Percentiles rank a stretch among this genome's conserved stretches.
Conservation (phyloP, 495 filamentous ascomycete species). For the Penicillium ochrochloron region DNA sequence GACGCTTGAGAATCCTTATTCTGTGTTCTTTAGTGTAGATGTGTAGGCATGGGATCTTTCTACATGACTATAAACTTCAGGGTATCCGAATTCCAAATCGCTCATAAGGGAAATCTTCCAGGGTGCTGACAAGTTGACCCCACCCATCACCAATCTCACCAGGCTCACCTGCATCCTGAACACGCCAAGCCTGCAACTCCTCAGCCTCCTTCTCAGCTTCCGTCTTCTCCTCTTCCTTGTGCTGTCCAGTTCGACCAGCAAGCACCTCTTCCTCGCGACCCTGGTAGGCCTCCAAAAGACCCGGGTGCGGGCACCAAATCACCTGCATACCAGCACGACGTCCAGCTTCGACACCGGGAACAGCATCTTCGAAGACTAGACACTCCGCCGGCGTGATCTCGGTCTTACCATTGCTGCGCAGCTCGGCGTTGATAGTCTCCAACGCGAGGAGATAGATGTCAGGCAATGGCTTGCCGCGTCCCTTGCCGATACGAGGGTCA, state of each 20-base stretch:
- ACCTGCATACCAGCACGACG: constrained; percentile 94
- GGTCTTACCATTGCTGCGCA: constrained; percentile 61
- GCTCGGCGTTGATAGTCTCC: constrained; percentile 75
- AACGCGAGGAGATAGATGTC: constrained; percentile 94
- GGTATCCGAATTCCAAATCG: constrained; percentile 65
- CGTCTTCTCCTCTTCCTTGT: constrained; percentile 59
- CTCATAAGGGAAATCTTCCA: constrained; percentile 75
- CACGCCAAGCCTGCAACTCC: constrained; percentile 47
- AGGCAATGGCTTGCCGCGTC: constrained; percentile 88
- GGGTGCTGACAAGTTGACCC: constrained; percentile 62
- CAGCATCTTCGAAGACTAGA: constrained; percentile 94
- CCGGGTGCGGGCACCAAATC: constrained; percentile 88
- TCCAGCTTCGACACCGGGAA: constrained; percentile 90
- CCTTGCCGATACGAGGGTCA: constrained; percentile 76
- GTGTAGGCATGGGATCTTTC: neutral
- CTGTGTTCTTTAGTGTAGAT: neutral
- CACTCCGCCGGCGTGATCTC: constrained; percentile 84
- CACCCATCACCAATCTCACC: constrained; percentile 72
- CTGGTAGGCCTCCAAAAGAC: constrained; percentile 71
- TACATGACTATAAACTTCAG: neutral
- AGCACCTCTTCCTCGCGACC: constrained; percentile 83
- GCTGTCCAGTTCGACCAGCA: constrained; percentile 75
- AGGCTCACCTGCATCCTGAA: constrained; percentile 48
- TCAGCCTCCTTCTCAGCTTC: constrained; percentile 49
- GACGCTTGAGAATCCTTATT: too few species aligned